Evolutionary conservation across 306 rosid genomes (phyloP).

Genomic region (Myrica gale): DNA sequence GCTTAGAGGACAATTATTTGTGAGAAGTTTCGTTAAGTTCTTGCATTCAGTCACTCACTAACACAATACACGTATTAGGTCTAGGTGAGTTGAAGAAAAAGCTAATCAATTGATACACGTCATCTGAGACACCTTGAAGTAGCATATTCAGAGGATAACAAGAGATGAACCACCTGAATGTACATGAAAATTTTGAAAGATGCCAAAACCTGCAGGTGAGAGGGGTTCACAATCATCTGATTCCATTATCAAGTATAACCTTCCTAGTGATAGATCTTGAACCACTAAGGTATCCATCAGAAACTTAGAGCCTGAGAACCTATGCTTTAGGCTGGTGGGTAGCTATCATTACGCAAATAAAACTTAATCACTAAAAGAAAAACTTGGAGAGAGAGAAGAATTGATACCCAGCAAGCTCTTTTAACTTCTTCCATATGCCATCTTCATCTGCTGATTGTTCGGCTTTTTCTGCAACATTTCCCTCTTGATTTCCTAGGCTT

Average conservation of each 20-base stretch:
- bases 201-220: neutral
- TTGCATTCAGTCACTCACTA: neutral
- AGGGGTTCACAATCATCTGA: neutral
- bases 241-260: neutral
- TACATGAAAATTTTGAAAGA: neutral
- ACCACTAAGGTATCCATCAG: neutral
- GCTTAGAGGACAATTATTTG: neutral
- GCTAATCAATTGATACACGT: neutral
- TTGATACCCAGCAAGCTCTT: conserved; percentile 74
- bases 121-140: neutral
- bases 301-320: neutral
- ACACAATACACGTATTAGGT: neutral
- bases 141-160: neutral
- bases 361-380: neutral
- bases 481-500: conserved; percentile 46
- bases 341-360: too few relatives aligned
- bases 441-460: conserved; percentile 52
- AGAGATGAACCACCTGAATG: neutral
- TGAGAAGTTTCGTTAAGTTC: neutral
- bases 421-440: conserved; percentile 64
- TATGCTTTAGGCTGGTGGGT: neutral
- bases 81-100: neutral
- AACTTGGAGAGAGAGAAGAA: conserved; percentile 23
- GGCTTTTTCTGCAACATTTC: conserved; percentile 43
- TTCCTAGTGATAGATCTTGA: neutral